Base-by-base conservation (phyloP, 257 asterid genomes). In the Gynochthodes officinalis region DNA sequence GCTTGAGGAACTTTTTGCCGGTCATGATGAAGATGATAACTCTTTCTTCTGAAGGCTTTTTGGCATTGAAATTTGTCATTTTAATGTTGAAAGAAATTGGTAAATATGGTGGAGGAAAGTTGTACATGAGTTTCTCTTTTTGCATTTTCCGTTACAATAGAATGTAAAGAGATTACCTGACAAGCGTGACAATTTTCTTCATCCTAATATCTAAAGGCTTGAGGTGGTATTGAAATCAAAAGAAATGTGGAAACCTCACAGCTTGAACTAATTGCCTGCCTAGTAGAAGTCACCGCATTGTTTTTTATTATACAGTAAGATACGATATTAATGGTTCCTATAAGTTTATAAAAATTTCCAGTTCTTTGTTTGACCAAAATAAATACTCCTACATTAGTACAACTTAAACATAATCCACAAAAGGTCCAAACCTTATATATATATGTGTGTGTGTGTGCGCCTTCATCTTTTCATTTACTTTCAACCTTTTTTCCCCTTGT, bases 1-100 rank as follows among this genome's bases (percentile, higher is more conserved):
- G 74, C 89, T 93, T 50, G 83, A 80, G 19, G 85, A 89, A 75
- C 96, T 93, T 74, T 90, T 89, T 83, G 86, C 83, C 16, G 77
- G 67, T n/a, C 88, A 77, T 15, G 80, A 83, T 33, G 88, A 81
- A 7, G 87, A 84, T 61, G 88, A 70, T 72, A 76, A 73, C 33
- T 28, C 76, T 63, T 57, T 72, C 43, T 79, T 77, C 49, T 79
- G 53, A 73, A 6, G 1, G 13, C 0, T 49, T 46, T 37, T 27
- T 42, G 19, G 7, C 16, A 43, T 71, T 23, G 32, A 21, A 33
- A 40, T 19, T 48, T 59, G 18, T 58, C 14, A 7, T 37, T 70
- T 35, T 19, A 25, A 43, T 25, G 30, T 49, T 18, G 65, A 52
- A 50, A 19, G 48, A 62, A 61, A 46, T 14, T 33, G 40, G 50